phyloP scores from a whole-genome alignment of 306 rosid genomes.

The Trifolium repens region DNA sequence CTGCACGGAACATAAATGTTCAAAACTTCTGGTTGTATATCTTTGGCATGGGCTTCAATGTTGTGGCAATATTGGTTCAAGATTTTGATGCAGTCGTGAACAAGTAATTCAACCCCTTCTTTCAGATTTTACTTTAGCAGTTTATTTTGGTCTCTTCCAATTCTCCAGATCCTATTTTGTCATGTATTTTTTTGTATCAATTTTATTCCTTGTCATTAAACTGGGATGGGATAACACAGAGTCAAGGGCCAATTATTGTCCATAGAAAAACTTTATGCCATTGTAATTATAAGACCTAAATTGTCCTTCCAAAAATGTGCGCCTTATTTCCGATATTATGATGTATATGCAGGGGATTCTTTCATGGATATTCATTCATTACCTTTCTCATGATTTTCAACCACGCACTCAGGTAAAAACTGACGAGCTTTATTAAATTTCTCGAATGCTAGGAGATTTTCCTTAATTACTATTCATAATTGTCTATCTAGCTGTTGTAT shows the following conservation, averaged over 20 bases:
- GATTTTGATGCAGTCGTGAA: slow-evolving; percentile 91
- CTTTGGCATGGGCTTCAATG: slow-evolving; percentile 93
- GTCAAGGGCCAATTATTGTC: slow-evolving; percentile 5
- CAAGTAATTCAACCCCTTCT: slow-evolving; percentile 59
- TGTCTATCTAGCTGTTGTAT: slow-evolving; percentile 30
- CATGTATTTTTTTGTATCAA: neutral
- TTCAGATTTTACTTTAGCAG: slow-evolving; percentile 42
- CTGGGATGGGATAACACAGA: slow-evolving; percentile 20
- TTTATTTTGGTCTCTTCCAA: slow-evolving; percentile 26
- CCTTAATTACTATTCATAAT: slow-evolving; percentile 18
- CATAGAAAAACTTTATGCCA: slow-evolving; percentile 2
- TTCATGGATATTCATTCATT: slow-evolving; percentile 86
- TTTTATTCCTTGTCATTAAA: slow-evolving; percentile 34
- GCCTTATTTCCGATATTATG: slow-evolving; percentile 38
- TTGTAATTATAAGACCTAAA: slow-evolving; percentile 25
- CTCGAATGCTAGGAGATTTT: slow-evolving; percentile 24
- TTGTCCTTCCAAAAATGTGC: slow-evolving; percentile 24
- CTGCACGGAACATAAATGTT: slow-evolving; percentile 91
- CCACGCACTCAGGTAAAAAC: slow-evolving; percentile 86
- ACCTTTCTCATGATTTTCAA: slow-evolving; percentile 91
- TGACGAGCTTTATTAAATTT: slow-evolving; percentile 35
- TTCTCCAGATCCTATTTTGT: slow-evolving; percentile 14
- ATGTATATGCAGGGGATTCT: slow-evolving; percentile 79
- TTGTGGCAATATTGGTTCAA: slow-evolving; percentile 86
- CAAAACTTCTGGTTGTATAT: slow-evolving; percentile 97